Conservation (phyloP, 805 yeast genomes). For the Yamadazyma paraphyllophila region DNA sequence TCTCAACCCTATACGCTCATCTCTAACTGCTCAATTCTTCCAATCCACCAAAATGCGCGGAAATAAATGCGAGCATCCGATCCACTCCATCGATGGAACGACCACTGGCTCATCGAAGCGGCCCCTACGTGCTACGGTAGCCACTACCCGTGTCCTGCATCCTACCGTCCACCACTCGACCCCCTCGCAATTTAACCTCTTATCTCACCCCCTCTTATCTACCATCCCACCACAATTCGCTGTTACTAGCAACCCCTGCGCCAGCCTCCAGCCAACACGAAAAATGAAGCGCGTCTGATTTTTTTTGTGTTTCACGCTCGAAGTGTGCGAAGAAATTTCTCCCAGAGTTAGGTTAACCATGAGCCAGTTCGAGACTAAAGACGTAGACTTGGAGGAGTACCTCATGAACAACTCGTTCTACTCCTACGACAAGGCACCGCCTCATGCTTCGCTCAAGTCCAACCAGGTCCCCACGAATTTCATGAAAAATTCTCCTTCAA, state of each 20-base stretch:
- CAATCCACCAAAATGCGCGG: no score
- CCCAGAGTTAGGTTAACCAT: conserved; percentile 1
- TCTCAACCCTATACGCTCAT: no score
- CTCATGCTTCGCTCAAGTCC: conserved; percentile 12
- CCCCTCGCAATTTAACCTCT: no score
- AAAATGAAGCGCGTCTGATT: conserved; percentile 7
- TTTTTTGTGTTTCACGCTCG: conserved; percentile 1
- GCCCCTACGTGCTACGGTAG: no score
- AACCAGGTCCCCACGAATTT: conserved; percentile 24
- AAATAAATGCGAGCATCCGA: no score
- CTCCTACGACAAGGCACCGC: conserved; percentile 16
- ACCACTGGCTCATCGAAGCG: no score
- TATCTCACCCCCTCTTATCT: neutral
- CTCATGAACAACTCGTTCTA: conserved; percentile 34
- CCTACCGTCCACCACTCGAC: no score
- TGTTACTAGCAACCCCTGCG: neutral
- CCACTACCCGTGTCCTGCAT: no score
- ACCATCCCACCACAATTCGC: neutral
- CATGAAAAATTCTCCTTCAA: conserved; percentile 41
- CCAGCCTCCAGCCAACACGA: neutral
- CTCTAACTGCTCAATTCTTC: no score
- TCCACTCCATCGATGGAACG: no score
- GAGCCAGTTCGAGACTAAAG: conserved; percentile 9
- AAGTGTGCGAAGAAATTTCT: neutral
- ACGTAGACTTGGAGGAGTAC: conserved; percentile 24